Base-by-base conservation (phyloP, 768 basidiomycete genomes). In the Rhodotorula graminis region DNA sequence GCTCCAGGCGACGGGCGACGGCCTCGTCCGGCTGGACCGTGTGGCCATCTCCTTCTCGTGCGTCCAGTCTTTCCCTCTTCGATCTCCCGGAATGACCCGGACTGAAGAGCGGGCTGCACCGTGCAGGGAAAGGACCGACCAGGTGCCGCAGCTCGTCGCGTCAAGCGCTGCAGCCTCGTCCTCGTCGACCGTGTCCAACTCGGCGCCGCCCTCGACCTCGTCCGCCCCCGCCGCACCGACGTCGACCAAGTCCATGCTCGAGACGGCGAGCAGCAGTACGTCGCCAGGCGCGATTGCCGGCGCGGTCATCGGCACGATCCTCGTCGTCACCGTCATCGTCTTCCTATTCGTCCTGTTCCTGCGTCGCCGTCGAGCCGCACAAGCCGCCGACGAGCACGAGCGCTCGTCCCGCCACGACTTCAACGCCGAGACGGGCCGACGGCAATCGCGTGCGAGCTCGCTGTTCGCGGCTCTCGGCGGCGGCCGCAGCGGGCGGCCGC, bases 11-110 rank as follows among this genome's bases (percentile, higher is more conserved):
- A 21, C 31, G 0, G 47, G 29, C 1, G 27, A 8, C 14, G 65
- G 42, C 25, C 7, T 37, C n/a, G 31, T 72, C 11, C 16, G 57
- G 29, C 47, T 68, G 33, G 66, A 61, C 16, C 25, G 53, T 14
- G 33, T 72, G 23, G 67, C 57, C 0, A 25, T 72, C 4, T 58
- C 71, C 2, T 60, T 49, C 64, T 68, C 71, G 67, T 69, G 33
- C 53, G 71, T 68, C 4, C n/a, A 12, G 18, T 11, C 19, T 27
- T 5, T 40, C 27, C 59, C 5, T 37, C 19, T 27, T 15, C 46
- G 0, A 40, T 10, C 3, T 0, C 2, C 0, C 2, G 25, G 2
- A 6, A 42, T 14, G 15, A 25, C 59, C 49, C 1, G 37, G n/a
- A 4, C 14, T n/a, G 12, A 14, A 23, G 3, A 3, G 49, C 6